phyloP scores from a whole-genome alignment of 129 eudicot genomes.

The Saussurea involucrata region DNA sequence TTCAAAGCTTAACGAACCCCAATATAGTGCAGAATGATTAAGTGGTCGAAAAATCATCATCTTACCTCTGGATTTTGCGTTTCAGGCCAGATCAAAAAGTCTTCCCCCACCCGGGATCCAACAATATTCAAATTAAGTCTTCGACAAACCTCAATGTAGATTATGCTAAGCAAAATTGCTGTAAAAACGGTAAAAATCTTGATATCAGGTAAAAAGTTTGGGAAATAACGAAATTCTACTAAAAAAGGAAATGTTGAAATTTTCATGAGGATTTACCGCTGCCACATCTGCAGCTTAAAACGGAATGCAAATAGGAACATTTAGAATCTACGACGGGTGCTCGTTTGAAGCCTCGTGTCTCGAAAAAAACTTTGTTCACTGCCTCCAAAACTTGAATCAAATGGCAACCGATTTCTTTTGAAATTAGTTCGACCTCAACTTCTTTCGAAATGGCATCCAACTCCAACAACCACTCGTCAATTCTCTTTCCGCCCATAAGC shows the following conservation, averaged over 20 bases:
- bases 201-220: slow-evolving; percentile 10
- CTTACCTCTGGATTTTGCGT: slow-evolving; percentile 83
- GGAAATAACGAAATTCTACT: neutral
- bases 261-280: slow-evolving; percentile 47
- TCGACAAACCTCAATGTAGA: slow-evolving; percentile 88
- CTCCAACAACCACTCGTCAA: slow-evolving; percentile 71
- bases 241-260: neutral
- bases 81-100: slow-evolving; percentile 88
- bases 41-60: slow-evolving; percentile 22
- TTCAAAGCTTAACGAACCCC: neutral
- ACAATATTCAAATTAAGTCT: slow-evolving; percentile 80
- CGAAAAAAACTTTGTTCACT: slow-evolving; percentile 77
- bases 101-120: slow-evolving; percentile 95
- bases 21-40: too few species aligned
- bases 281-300: slow-evolving; percentile 64
- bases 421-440: slow-evolving; percentile 72
- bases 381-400: slow-evolving; percentile 81
- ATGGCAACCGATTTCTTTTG: slow-evolving; percentile 89
- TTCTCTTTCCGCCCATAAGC: slow-evolving; percentile 61
- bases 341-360: slow-evolving; percentile 69
- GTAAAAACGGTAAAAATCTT: slow-evolving; percentile 15
- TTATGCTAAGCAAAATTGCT: slow-evolving; percentile 90
- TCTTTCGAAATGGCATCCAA: slow-evolving; percentile 77
- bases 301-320: slow-evolving; percentile 84
- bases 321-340: slow-evolving; percentile 70